A percentile compares a stretch with the other conserved stretches of the same genome.
phyloP scores from a whole-genome alignment of 2,329 filamentous ascomycete genomes.

The Trichoderma endophyticum region DNA sequence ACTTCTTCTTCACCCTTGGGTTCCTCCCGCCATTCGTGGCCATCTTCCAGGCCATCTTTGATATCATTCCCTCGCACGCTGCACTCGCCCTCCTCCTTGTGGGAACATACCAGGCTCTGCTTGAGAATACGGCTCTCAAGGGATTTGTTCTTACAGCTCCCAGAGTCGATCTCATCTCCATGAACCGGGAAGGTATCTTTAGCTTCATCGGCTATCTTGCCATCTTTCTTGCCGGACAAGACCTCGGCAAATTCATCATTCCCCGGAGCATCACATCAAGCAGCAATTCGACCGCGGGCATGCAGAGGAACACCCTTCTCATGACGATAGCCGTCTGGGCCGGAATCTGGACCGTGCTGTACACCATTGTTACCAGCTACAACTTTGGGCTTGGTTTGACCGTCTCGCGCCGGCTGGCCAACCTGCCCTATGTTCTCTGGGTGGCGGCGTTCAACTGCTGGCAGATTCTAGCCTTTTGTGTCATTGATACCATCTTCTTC shows the following conservation, averaged over 20 bases:
- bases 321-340: slow-evolving; percentile 63
- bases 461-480: slow-evolving; percentile 76
- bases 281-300: slow-evolving; percentile 40
- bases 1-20: slow-evolving; percentile 96
- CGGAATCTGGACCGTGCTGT: slow-evolving; percentile 66
- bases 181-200: slow-evolving; percentile 94
- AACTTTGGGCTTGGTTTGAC: slow-evolving; percentile 67
- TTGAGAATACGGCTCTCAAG: slow-evolving; percentile 77
- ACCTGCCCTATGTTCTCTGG: slow-evolving; percentile 92
- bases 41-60: slow-evolving; percentile 69
- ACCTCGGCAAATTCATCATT: slow-evolving; percentile 75
- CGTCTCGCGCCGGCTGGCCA: slow-evolving; percentile 86
- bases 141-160: slow-evolving; percentile 79
- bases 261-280: slow-evolving; percentile 52
- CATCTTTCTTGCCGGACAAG: slow-evolving; percentile 89
- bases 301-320: slow-evolving; percentile 57
- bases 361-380: slow-evolving; percentile 65
- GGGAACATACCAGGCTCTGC: slow-evolving; percentile 67
- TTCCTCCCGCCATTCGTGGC: slow-evolving; percentile 87
- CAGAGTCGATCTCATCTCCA: slow-evolving; percentile 73
- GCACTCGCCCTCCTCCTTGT: slow-evolving; percentile 67
- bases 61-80: slow-evolving; percentile 72
- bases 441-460: slow-evolving; percentile 83
- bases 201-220: slow-evolving; percentile 91
- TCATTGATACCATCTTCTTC: slow-evolving; percentile 76